Evolutionary conservation across 176 grass and related monocot species (phyloP).

Genomic region (Bonia amplexicaulis): DNA sequence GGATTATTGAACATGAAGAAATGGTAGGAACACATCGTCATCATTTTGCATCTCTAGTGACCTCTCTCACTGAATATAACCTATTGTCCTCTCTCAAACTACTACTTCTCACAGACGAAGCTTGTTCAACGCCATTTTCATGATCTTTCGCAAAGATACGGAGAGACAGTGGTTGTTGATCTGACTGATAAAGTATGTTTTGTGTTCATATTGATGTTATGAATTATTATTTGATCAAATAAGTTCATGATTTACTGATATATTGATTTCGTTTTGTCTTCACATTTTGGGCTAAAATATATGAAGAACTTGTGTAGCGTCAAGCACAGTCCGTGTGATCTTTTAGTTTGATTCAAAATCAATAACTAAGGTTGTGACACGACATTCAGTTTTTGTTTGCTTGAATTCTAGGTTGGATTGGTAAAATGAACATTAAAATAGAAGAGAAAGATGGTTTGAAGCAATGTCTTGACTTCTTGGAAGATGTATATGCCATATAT

Average conservation of each 20-base stretch:
- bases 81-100: slow-evolving; percentile 31
- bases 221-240: background rate
- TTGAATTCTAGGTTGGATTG: slow-evolving; percentile 15
- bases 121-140: slow-evolving; percentile 75
- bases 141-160: slow-evolving; percentile 93
- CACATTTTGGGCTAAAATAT: slow-evolving; percentile 2
- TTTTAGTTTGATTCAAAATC: slow-evolving; percentile 16
- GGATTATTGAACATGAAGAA: slow-evolving; percentile 81
- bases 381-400: background rate
- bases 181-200: slow-evolving; percentile 90
- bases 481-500: slow-evolving; percentile 1
- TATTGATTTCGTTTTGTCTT: background rate
- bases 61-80: slow-evolving; percentile 9
- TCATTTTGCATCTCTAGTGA: background rate
- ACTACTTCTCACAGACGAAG: slow-evolving; percentile 48
- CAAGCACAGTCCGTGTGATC: background rate
- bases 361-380: slow-evolving; percentile 1
- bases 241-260: background rate
- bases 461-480: background rate
- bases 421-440: slow-evolving; percentile 9
- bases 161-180: slow-evolving; percentile 65
- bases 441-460: background rate
- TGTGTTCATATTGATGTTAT: slow-evolving; percentile 6
- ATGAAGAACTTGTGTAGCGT: background rate
- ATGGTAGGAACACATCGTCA: slow-evolving; percentile 42